Evolutionary conservation across 257 asterid species (phyloP), one percentile per base, ranked within the genome.

Genomic region (Solanum lignicaule): DNA sequence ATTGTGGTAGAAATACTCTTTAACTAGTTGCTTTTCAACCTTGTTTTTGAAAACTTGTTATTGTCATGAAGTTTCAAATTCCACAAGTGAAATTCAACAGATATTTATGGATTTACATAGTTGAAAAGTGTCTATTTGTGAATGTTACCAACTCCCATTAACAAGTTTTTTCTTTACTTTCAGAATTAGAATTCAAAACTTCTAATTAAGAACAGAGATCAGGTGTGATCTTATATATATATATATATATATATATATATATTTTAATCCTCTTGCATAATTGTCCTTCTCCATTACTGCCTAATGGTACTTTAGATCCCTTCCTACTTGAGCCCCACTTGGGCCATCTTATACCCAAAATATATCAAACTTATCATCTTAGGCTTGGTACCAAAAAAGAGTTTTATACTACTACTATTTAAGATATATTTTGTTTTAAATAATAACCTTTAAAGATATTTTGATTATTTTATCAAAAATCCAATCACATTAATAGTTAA

Each of bases 51-150:
- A 23, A 10, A 9, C 0, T 62, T 23, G 31, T 62, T 62, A 2
- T 23, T 62, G 15, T 23, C 1, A 2, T 9, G 3, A 62, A 62
- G 31, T 9, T 62, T 62, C 1, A 62, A 62, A 23, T 4, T 58
- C 2, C 0, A 7, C 2, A 4, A 0, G 0, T 23, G 69, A 62
- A 23, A 62, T 23, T 62, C 1, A 11, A 16, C 9, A 6, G 0
- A 6, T 55, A 55, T 55, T 2, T 55, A 55, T 55, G 0, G 3
- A 55, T 55, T 18, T 55, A 55, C 65, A 20, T 55, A 6, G 10
- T 9, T 60, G 3, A 60, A 60, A 60, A 60, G 1, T 0, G 6
- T 23, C 0, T 60, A 9, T 60, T 60, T 23, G 13, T 60, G 69
- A 62, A 23, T 62, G 9, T 23, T 23, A 23, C 31, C 31, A 4